Evolutionary conservation across 768 basidiomycete genomes (phyloP), one percentile per base, ranked within the genome.

Genomic region (Rhodotorula babjevae): DNA sequence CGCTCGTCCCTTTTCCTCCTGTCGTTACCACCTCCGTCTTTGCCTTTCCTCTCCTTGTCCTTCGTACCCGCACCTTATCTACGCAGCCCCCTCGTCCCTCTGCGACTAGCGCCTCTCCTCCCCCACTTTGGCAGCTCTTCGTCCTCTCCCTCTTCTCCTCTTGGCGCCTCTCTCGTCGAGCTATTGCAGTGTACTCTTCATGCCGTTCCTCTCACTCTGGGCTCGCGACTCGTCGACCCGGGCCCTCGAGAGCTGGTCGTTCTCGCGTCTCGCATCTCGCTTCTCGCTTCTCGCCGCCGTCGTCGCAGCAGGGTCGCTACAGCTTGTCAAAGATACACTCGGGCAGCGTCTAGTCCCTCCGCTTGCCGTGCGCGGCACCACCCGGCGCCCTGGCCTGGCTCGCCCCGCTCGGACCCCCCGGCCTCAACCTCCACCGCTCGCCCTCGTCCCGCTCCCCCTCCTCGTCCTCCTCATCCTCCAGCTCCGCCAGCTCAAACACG

Each of bases 401-500:
- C 11, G 25, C n/a, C 19, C 21, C 23, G 12, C 25, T 23, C 23
- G 12, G 8, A 25, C 25, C 11, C 50, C 50, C 50, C 12, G 25
- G 14, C 44, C 44, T 46, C 44, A 14, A 14, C 44, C 9, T 11
- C 50, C 50, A 12, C 25, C 25, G 25, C 50, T 11, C 50, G 27
- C 50, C 50, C 50, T 27, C 50, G 50, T 11, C 50, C 23, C 10
- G 25, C 1, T 18, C 47, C 19, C 3, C 47, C 19, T 9, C 50
- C 23, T 52, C 50, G 11, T 64, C 69, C 25, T 56, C 59, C 2
- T 56, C 59, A 2, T n/a, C 49, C 10, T 55, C 63, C 19, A 53
- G 42, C 4, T n/a, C 57, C 29, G 36, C n/a, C 12, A 68, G 61
- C 46, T 69, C 68, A 31, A 69, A 69, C 36, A 69, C 68, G 15